Evolutionary conservation across 1,284 basidiomycete genomes (phyloP).

Genomic region (Cystobasidiaceae sp.): DNA sequence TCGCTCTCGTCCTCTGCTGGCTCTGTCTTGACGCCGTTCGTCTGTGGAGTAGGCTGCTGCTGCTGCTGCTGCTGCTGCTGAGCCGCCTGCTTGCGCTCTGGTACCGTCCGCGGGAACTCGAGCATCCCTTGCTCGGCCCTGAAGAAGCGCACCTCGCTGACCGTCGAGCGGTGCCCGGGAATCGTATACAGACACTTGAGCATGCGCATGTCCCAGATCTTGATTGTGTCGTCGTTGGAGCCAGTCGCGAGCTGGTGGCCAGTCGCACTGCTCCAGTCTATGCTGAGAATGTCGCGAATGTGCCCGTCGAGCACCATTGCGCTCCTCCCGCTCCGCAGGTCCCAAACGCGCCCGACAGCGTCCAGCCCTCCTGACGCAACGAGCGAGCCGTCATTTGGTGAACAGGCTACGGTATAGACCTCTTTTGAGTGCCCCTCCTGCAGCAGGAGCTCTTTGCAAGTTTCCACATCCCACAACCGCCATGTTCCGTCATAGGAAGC

Average conservation of each 20-base stretch:
- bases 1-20: constrained; percentile 35
- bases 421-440: constrained; percentile 98
- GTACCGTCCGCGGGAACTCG: constrained; percentile 20
- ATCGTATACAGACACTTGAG: constrained; percentile 91
- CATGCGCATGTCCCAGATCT: constrained; percentile 96
- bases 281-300: constrained; percentile 83
- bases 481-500: constrained; percentile 98
- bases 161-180: constrained; percentile 88
- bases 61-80: constrained; percentile 14
- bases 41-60: background rate
- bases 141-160: constrained; percentile 94
- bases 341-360: constrained; percentile 95
- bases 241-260: constrained; percentile 93
- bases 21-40: constrained; percentile 29
- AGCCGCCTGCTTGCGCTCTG: constrained; percentile 43
- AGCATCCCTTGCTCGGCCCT: constrained; percentile 46
- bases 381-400: constrained; percentile 80
- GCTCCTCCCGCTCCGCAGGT: constrained; percentile 86
- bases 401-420: constrained; percentile 91
- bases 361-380: constrained; percentile 92
- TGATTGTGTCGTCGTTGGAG: constrained; percentile 92
- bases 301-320: constrained; percentile 99
- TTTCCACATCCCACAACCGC: constrained; percentile 89
- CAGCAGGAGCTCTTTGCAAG: constrained; percentile 70
- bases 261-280: constrained; percentile 84